These are phyloP conservation scores for Microbotryum lychnidis-dioicae DNA, from an alignment of 1,284 basidiomycete genomes.

Conservation along the genomic window DNA sequence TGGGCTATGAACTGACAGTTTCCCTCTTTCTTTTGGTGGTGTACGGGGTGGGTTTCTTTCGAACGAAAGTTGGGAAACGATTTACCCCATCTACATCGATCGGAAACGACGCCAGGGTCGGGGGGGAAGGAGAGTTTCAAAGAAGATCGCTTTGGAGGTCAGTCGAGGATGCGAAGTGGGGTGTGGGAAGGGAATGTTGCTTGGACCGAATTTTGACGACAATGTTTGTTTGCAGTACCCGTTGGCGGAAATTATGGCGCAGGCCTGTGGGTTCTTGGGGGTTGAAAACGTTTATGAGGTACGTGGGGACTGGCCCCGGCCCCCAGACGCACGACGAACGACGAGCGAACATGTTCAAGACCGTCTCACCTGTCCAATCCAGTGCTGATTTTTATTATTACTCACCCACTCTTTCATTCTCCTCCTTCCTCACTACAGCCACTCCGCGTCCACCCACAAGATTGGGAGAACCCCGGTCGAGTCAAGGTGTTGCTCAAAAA, in stretches of 20 bases:
- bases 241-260: constrained; percentile 79
- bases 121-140: constrained; percentile 70
- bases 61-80: constrained; percentile 5
- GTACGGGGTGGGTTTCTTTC: too few relatives aligned
- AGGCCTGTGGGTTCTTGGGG: constrained; percentile 67
- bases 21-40: too few relatives aligned
- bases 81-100: constrained; percentile 96
- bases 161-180: too few relatives aligned
- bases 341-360: too few relatives aligned
- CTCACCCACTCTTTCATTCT: too few relatives aligned
- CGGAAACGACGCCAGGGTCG: constrained; percentile 78
- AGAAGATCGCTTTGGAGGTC: constrained; percentile 65
- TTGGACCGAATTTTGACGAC: too few relatives aligned
- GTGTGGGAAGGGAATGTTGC: too few relatives aligned
- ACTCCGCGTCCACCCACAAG: constrained; percentile 78
- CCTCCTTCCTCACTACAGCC: constrained; percentile 34
- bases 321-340: not conserved
- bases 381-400: too few relatives aligned
- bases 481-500: constrained; percentile 85
- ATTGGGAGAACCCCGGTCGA: constrained; percentile 82
- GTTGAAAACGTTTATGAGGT: constrained; percentile 56
- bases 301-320: constrained; percentile 26
- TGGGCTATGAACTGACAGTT: too few relatives aligned
- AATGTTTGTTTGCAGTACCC: constrained; percentile 54
- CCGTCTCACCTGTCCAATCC: too few relatives aligned